Percentiles rank a stretch among this genome's conserved stretches.
phyloP scores from a whole-genome alignment of 2,329 filamentous ascomycete species.

The Dendryphion nanum region DNA sequence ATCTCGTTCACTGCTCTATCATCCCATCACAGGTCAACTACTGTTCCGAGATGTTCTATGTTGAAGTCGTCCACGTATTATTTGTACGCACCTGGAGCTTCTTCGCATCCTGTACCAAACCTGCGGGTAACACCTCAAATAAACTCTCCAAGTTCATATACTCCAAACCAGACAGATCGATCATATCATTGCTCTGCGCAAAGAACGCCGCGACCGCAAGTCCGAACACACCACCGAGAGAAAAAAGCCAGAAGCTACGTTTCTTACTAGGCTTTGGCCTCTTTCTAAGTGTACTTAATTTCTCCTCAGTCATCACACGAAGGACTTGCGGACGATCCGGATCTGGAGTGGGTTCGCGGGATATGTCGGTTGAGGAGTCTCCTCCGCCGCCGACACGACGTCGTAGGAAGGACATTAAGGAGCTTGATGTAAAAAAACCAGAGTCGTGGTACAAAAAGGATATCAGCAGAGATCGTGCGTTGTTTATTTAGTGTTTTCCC shows the following conservation, averaged over 20 bases:
- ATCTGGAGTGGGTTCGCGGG: constrained; percentile 40
- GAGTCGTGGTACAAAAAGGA: no score
- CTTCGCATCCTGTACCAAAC: constrained; percentile 79
- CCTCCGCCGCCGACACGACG: constrained; percentile 34
- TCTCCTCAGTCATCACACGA: constrained; percentile 52
- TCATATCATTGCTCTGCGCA: constrained; percentile 83
- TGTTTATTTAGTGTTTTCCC: no score
- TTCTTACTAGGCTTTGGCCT: constrained; percentile 58
- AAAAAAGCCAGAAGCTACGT: constrained; percentile 78
- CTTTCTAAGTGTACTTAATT: constrained; percentile 49
- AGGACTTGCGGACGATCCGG: constrained; percentile 43
- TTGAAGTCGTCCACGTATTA: background rate
- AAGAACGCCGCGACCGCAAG: constrained; percentile 88
- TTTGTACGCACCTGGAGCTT: constrained; percentile 73
- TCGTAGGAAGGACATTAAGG: constrained; percentile 38
- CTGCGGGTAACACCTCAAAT: constrained; percentile 82
- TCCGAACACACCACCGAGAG: constrained; percentile 85
- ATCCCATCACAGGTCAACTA: no score
- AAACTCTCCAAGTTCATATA: constrained; percentile 79
- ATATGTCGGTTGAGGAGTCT: constrained; percentile 30
- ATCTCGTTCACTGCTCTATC: constrained; percentile 79
- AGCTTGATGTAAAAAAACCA: background rate
- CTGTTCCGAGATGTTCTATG: background rate
- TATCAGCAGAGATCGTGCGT: no score
- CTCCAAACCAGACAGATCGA: constrained; percentile 72